phyloP scores from a whole-genome alignment of 2,329 filamentous ascomycete species.

The Phialocephala subalpina region DNA sequence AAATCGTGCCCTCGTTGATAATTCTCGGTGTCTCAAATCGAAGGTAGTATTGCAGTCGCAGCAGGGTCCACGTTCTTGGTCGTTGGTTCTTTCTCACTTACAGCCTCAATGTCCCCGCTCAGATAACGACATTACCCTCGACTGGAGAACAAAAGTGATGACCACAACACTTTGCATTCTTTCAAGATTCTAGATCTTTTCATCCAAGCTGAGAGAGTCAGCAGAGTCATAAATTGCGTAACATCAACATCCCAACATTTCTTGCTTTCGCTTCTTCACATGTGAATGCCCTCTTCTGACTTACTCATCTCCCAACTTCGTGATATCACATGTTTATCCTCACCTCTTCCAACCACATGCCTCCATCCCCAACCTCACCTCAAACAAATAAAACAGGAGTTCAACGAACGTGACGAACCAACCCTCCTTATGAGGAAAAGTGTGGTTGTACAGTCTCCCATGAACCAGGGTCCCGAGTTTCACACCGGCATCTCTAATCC shows the following conservation, averaged over 20 bases:
- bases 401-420: too few relatives aligned
- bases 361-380: slow-evolving; percentile 12
- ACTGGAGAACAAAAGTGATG: too few relatives aligned
- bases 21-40: too few relatives aligned
- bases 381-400: background rate
- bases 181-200: background rate
- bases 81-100: background rate
- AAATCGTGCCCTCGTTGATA: too few relatives aligned
- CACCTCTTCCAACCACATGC: slow-evolving; percentile 1
- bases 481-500: too few relatives aligned
- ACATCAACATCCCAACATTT: background rate
- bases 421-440: too few relatives aligned
- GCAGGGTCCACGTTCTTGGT: slow-evolving; percentile 5
- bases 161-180: background rate
- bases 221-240: background rate
- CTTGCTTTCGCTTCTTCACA: background rate
- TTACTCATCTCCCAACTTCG: slow-evolving; percentile 2
- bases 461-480: too few relatives aligned
- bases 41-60: background rate
- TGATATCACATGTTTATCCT: background rate
- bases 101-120: background rate
- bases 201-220: background rate
- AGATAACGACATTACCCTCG: background rate
- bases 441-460: too few relatives aligned
- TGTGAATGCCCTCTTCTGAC: background rate